Evolutionary conservation across 1,139 yeast species (phyloP), one percentile per base, ranked within the genome.

Genomic region (Saccharomyces pastorianus): DNA sequence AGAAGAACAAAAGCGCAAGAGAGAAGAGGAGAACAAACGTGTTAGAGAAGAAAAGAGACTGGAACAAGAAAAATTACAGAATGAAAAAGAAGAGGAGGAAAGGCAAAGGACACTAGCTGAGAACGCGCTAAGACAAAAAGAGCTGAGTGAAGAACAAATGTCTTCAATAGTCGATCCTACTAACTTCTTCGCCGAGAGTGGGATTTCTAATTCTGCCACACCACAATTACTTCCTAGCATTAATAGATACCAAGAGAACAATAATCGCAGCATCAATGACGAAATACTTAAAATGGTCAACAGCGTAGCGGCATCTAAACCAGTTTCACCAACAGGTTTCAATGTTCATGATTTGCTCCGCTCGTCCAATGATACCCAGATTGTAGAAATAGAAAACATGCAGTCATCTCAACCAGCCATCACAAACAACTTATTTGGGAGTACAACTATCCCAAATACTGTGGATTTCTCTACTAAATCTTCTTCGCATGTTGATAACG

Each of bases 41-140:
- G 71, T 76, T 62, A 71, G 76, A 70, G 70, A 79, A 64, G 58
- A 71, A 69, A 63, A 72, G 69, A 57, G 72, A 72, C 68, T 72
- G 73, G 65, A 72, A 71, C 65, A 70, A 71, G 66, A 74, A 69
- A 63, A 73, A 73, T 65, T 73, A 72, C 60, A 65, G 71, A 57
- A 51, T 25, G 53, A 52, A 48, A 55, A 61, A 52, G 60, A 63
- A 49, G 58, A 63, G 54, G 59, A 56, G 49, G 53, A 53, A 52
- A 55, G 52, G 55, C 67, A 72, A 60, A 67, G 70, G 59, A 17
- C 47, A 48, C 64, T 71, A 61, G 73, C 69, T 56, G 74, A 70
- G 63, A 67, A 64, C 46, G 73, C 13, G 6, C 44, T 38, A 8
- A 38, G 25, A 17, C 4, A 38, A 11, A 11, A 17, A 17, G 11